Base-by-base conservation (phyloP, 495 filamentous ascomycete species). In the Hyaloscypha hepaticicola region DNA sequence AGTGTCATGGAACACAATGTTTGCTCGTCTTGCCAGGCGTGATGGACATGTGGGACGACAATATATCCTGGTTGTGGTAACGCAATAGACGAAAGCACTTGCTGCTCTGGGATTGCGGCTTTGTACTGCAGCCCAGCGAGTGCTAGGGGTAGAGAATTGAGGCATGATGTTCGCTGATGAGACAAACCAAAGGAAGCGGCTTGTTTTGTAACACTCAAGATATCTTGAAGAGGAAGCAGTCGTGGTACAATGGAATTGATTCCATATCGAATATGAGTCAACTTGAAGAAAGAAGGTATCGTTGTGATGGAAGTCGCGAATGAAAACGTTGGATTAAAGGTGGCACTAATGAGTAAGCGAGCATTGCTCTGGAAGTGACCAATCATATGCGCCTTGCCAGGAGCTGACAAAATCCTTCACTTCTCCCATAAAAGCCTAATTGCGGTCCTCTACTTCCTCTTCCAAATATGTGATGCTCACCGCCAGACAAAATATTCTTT, bases 11-110 rank as follows among this genome's bases (percentile, higher is more conserved):
- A 88, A 89, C 16, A 73, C 69, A 55, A 89, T 78, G 64, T 89
- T 88, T 34, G 83, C 80, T 22, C 86, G 81, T 19, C 85, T 79
- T 9, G 87, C 85, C 22, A 87, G 80, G 4, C 87, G 82, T 5
- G 84, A 80, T 2, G 82, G 74, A 58, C 87, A 89, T 8, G 79
- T 83, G 5, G 87, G 83, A 1, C 85, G 83, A 68, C 87, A 90
- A 73, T 84, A 89, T 50, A 88, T 86, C 28, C 79, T 82, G 7
- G 87, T 89, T 0, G 84, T 85, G 27, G 80, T 74, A 25, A 90
- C 87, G 24, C 71, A 78, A 77, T 89, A 89, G 69, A 89, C 78
- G 69, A 89, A 90, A 31, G 69, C 65, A 58, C 74, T 77, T 65
- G 81, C 69, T 51, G 80, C 78, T 22, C 74, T 67, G 25, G 80